Evolutionary conservation across 148 eudicot genomes (phyloP).

Genomic region (Vaccinium macrocarpon): DNA sequence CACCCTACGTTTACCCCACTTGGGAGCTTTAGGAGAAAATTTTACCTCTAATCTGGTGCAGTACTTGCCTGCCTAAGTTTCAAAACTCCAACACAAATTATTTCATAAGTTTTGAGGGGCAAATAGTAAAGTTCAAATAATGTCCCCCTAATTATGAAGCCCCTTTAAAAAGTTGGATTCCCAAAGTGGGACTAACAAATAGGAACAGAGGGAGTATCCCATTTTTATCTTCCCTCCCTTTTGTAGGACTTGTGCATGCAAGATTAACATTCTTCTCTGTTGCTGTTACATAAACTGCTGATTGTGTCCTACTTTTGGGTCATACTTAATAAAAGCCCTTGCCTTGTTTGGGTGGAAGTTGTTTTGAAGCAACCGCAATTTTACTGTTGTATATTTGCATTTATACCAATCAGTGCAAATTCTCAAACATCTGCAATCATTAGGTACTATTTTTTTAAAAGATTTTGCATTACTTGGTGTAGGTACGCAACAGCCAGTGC

Average conservation of each 20-base stretch:
- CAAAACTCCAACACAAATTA: no score
- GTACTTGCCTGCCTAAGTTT: no score
- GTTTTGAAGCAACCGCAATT: not conserved
- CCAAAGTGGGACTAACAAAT: no score
- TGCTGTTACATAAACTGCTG: not conserved
- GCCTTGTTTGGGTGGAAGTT: constrained; percentile 1
- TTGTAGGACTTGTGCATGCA: not conserved
- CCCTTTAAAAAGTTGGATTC: no score
- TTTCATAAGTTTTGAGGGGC: no score
- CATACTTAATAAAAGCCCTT: not conserved
- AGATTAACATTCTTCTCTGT: not conserved
- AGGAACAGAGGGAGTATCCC: no score
- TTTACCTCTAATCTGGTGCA: no score
- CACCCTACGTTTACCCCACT: no score
- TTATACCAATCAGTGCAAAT: not conserved
- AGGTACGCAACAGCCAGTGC: constrained; percentile 99
- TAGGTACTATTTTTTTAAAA: not conserved
- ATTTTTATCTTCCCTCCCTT: constrained; percentile 2
- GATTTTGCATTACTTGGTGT: constrained; percentile 11
- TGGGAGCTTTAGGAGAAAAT: no score
- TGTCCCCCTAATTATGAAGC: no score
- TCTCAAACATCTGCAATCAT: not conserved
- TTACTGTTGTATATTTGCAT: not conserved
- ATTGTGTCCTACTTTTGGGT: not conserved
- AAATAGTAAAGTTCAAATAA: no score